A percentile compares a stretch with the other conserved stretches of the same genome.
These are phyloP conservation scores for Yamadazyma siamensis DNA, from an alignment of 1,139 yeast genomes.

Conservation along the genomic window DNA sequence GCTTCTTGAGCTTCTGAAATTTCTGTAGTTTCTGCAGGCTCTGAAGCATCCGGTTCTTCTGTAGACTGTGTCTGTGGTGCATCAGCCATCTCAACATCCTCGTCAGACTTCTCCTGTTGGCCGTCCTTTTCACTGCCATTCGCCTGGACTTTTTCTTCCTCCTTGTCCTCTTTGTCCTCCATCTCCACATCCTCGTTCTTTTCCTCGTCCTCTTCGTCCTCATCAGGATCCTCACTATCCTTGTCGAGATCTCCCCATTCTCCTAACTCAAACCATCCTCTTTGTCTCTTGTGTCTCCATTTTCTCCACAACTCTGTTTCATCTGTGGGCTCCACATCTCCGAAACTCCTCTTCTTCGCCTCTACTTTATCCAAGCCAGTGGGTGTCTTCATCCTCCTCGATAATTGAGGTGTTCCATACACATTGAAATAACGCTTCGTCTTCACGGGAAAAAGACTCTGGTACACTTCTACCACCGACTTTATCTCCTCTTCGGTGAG, in stretches of 20 bases:
- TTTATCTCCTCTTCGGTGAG: constrained; percentile 23
- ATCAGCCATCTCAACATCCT: no score
- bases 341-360: constrained; percentile 4
- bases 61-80: neutral
- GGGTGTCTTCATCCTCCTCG: constrained; percentile 37
- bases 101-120: no score
- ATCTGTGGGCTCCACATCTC: constrained; percentile 5
- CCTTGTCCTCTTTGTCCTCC: neutral
- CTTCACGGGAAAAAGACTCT: constrained; percentile 25
- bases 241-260: constrained; percentile 11
- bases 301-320: constrained; percentile 10
- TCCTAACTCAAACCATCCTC: constrained; percentile 20
- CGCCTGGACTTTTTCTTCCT: constrained; percentile 2
- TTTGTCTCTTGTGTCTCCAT: constrained; percentile 7
- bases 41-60: neutral
- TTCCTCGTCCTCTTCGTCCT: constrained; percentile 4
- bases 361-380: constrained; percentile 25
- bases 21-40: constrained; percentile 2
- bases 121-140: constrained; percentile 4
- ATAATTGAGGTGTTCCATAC: constrained; percentile 43
- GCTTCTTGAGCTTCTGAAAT: no score
- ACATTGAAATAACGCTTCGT: constrained; percentile 38
- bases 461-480: constrained; percentile 15
- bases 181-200: constrained; percentile 1
- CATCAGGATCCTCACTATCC: constrained; percentile 7